These are phyloP conservation scores for Flaveria ramosissima DNA, from an alignment of 129 eudicot genomes.

Conservation along the genomic window DNA sequence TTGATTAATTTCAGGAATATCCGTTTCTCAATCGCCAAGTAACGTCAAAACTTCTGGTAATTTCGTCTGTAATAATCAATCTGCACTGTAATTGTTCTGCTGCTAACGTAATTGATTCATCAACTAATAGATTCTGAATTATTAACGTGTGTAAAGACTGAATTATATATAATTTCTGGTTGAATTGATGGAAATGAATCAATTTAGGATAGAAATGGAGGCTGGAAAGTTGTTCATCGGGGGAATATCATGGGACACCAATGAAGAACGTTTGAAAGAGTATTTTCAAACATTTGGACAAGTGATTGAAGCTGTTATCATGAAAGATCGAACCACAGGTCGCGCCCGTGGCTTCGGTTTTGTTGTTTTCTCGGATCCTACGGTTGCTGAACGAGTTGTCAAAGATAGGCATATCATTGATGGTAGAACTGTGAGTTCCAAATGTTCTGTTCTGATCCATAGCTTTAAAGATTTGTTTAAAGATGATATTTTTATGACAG, in stretches of 20 bases:
- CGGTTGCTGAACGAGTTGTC: conserved; percentile 81
- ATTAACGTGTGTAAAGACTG: too few relatives aligned
- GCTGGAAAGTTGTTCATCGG: conserved; percentile 78
- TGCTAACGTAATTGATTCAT: background rate
- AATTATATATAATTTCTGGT: background rate
- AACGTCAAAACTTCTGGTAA: conserved; percentile 29
- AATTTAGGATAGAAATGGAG: conserved; percentile 68
- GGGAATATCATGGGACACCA: conserved; percentile 89
- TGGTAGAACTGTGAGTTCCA: conserved; percentile 76
- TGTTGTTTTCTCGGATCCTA: conserved; percentile 59
- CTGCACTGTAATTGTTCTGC: background rate
- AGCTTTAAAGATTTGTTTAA: background rate
- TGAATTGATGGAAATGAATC: conserved; percentile 9
- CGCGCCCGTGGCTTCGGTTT: conserved; percentile 94
- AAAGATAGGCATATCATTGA: conserved; percentile 70
- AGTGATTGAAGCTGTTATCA: conserved; percentile 74
- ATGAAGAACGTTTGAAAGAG: conserved; percentile 65
- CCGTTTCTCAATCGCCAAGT: conserved; percentile 27
- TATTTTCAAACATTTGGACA: conserved; percentile 72
- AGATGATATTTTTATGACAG: background rate
- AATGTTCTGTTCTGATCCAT: background rate
- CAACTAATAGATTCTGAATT: background rate
- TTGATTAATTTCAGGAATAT: conserved; percentile 38
- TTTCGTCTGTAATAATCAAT: conserved; percentile 28
- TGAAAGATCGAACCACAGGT: conserved; percentile 87